These are phyloP conservation scores for Fusarium anthophilum DNA, from an alignment of 2,329 filamentous ascomycete genomes.

Conservation along the genomic window DNA sequence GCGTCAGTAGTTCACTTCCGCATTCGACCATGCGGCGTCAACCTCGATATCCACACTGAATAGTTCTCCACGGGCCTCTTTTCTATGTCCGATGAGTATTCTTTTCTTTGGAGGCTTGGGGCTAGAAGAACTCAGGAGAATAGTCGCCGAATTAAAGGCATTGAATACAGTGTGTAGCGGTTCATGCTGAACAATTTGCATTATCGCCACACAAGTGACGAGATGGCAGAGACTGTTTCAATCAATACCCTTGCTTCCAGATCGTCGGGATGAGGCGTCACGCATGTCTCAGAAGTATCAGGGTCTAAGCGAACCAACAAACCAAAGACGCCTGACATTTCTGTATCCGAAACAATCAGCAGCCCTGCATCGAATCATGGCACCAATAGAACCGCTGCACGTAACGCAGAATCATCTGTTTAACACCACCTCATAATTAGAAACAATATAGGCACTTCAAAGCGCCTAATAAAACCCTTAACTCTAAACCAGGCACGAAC, in stretches of 20 bases:
- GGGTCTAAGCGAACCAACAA: neutral
- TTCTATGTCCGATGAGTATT: neutral
- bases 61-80: neutral
- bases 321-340: neutral
- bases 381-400: neutral
- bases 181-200: neutral
- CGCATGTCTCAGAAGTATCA: neutral
- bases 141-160: neutral
- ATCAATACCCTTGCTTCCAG: neutral
- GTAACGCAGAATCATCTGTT: neutral
- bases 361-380: neutral
- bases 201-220: neutral
- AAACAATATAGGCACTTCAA: neutral
- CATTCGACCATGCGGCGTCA: conserved; percentile 24
- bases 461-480: neutral
- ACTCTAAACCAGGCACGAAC: neutral
- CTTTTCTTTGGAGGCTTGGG: neutral
- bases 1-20: conserved; percentile 1
- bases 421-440: neutral
- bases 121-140: neutral
- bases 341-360: neutral
- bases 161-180: neutral
- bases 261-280: conserved; percentile 1
- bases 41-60: neutral
- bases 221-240: neutral